Evolutionary conservation across 768 basidiomycete genomes (phyloP).

Genomic region (Tulasnella sp.): DNA sequence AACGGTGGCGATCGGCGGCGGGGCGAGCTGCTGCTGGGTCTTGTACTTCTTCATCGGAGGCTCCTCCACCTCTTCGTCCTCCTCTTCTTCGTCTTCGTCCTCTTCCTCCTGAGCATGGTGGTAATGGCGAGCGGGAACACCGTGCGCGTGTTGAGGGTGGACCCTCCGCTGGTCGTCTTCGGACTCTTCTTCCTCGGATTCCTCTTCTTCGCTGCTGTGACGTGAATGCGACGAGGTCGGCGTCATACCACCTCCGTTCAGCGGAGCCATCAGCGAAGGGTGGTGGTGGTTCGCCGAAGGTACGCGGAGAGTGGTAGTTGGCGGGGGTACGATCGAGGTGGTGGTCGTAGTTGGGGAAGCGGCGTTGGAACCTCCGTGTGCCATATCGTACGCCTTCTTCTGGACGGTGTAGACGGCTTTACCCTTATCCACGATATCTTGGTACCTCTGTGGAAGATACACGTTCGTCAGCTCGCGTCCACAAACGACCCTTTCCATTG

Average conservation of each 20-base stretch:
- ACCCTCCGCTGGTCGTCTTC: constrained; percentile 31
- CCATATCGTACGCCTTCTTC: constrained; percentile 24
- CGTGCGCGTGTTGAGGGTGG: constrained; percentile 13
- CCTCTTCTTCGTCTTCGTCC: constrained; percentile 35
- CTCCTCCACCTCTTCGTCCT: constrained; percentile 26
- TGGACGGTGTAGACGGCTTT: constrained; percentile 7
- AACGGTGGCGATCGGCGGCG: not conserved
- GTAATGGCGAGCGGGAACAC: not conserved
- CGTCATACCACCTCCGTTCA: not conserved
- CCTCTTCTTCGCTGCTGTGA: constrained; percentile 30
- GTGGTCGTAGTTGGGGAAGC: constrained; percentile 17
- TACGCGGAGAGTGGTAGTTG: not conserved
- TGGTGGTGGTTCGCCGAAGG: not conserved
- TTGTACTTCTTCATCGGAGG: constrained; percentile 37
- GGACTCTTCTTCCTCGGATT: constrained; percentile 33
- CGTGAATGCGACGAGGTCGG: constrained; percentile 6
- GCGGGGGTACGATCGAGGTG: constrained; percentile 2
- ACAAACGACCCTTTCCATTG: not conserved
- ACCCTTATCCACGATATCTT: constrained; percentile 21
- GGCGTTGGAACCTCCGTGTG: not conserved
- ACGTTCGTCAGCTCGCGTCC: not conserved
- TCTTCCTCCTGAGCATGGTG: not conserved
- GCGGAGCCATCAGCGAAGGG: not conserved
- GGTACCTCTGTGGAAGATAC: constrained; percentile 1
- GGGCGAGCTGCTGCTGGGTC: constrained; percentile 17